Base-by-base conservation (phyloP, 768 basidiomycete genomes). In the Ephemerocybe angulata region DNA sequence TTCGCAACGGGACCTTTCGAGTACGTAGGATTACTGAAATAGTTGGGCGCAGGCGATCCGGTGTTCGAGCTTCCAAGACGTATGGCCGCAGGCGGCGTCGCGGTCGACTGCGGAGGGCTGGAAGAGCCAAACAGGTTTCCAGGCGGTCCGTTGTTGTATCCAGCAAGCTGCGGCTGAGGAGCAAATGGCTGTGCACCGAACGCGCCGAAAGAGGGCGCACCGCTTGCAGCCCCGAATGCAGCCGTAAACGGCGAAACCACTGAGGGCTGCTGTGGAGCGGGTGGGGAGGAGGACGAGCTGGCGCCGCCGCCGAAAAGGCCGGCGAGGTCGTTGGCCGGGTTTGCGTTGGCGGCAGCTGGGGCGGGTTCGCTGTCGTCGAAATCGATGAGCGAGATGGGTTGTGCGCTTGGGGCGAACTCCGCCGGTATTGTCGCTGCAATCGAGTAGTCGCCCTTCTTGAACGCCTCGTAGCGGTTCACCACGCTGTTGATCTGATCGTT, bases 401-500 rank as follows among this genome's bases (percentile, higher is more conserved):
- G 64, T 64, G 62, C 63, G 22, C 62, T 63, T 43, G 76, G 72
- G 25, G 15, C 15, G 38, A 83, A 70, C 62, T 88, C 83, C 3
- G 76, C 65, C 3, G 88, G 90, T 55, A 90, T 82, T 5, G 87
- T 84, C 22, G 83, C 72, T 7, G 85, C 84, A 17, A 76, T 79
- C 2, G 75, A 73, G 65, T 84, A 95, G 71, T 99, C 94, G 49
- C 97, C 97, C 54, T 82, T 85, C 71, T 93, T 93, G 80, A 89
- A 98, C 0, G 93, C 87, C 55, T 98, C 93, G 67, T 94, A 98
- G 22, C 96, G 88, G 27, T 82, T 80, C 13, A 98, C 70, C 13
- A 94, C 93, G 19, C 84, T 89, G 72, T 99, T 99, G 71, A 99
- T 94, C 64, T 97, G 90, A 70, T 99, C 97, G 69, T 99, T 99